Conservation (phyloP, 2,329 filamentous ascomycete genomes). For the Hawksworthiomyces lignivorus region DNA sequence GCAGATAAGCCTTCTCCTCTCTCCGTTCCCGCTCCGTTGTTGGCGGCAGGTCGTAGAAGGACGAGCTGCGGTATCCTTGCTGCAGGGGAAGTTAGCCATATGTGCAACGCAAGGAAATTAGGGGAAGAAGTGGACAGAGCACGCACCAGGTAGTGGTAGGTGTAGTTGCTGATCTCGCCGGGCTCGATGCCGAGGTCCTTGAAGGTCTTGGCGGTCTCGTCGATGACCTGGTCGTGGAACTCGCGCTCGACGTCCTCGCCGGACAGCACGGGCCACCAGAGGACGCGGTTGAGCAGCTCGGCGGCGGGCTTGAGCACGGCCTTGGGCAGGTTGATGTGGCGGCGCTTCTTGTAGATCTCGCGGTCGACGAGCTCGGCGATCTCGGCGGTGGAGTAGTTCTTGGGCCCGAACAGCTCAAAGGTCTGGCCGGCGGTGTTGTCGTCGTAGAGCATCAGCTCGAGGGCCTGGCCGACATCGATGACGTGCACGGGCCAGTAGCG, state of each 20-base stretch:
- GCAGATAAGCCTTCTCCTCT: conserved; percentile 94
- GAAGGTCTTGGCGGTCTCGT: conserved; percentile 88
- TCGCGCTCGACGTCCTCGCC: conserved; percentile 85
- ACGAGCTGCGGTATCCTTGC: conserved; percentile 84
- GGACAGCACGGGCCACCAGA: conserved; percentile 86
- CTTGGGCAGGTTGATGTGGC: conserved; percentile 89
- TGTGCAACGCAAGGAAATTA: neutral
- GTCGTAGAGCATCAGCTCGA: conserved; percentile 85
- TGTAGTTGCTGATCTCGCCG: conserved; percentile 75
- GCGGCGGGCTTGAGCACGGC: conserved; percentile 67
- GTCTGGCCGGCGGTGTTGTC: conserved; percentile 86
- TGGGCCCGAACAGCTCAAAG: conserved; percentile 89
- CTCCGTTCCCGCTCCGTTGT: conserved; percentile 89
- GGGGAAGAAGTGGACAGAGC: neutral
- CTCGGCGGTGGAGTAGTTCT: conserved; percentile 81
- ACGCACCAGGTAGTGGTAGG: conserved; percentile 88
- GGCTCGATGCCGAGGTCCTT: conserved; percentile 87
- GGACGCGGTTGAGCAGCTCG: conserved; percentile 64
- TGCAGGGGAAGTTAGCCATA: conserved; percentile 33
- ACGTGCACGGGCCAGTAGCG: conserved; percentile 87
- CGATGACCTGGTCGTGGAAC: conserved; percentile 87
- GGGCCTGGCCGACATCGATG: conserved; percentile 81
- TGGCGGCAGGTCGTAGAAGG: conserved; percentile 88
- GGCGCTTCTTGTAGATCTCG: conserved; percentile 83
- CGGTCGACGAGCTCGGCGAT: conserved; percentile 82